Evolutionary conservation across 129 eudicot genomes (phyloP).

Genomic region (Flaveria robusta): DNA sequence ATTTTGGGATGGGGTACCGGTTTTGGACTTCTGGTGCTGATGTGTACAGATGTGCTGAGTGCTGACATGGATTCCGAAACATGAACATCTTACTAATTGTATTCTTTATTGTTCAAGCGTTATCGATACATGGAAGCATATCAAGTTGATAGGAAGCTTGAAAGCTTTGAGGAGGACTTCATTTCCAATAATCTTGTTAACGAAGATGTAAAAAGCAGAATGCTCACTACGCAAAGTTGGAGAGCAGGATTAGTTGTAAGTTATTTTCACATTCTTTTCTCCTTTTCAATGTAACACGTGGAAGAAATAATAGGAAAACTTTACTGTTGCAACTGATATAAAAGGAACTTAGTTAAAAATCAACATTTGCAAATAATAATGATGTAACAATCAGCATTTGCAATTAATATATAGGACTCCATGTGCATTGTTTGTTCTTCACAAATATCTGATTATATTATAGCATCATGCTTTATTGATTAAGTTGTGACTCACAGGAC

Average conservation of each 20-base stretch:
- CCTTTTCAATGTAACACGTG: neutral
- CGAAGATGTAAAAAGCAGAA: conserved; percentile 52
- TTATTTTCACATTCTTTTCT: conserved; percentile 6
- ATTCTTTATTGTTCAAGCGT: conserved; percentile 49
- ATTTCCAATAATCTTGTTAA: conserved; percentile 45
- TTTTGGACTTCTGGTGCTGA: neutral
- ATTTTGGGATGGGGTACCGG: neutral
- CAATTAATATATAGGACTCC: neutral
- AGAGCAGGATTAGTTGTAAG: conserved; percentile 92
- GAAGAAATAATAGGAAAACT: neutral
- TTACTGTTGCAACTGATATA: neutral
- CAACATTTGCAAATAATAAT: neutral
- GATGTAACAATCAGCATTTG: neutral
- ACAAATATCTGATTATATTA: neutral
- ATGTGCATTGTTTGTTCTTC: neutral
- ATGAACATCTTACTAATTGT: neutral
- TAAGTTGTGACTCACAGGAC: conserved; percentile 44
- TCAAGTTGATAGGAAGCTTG: conserved; percentile 70
- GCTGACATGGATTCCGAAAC: neutral
- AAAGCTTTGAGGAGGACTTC: conserved; percentile 65
- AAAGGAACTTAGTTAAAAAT: neutral
- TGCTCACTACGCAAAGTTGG: conserved; percentile 63
- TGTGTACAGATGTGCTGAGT: neutral
- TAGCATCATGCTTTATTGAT: conserved; percentile 1
- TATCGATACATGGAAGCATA: conserved; percentile 79